Evolutionary conservation across 495 filamentous ascomycete genomes (phyloP), one percentile per base, ranked within the genome.

Genomic region (Xeromyces bisporus): DNA sequence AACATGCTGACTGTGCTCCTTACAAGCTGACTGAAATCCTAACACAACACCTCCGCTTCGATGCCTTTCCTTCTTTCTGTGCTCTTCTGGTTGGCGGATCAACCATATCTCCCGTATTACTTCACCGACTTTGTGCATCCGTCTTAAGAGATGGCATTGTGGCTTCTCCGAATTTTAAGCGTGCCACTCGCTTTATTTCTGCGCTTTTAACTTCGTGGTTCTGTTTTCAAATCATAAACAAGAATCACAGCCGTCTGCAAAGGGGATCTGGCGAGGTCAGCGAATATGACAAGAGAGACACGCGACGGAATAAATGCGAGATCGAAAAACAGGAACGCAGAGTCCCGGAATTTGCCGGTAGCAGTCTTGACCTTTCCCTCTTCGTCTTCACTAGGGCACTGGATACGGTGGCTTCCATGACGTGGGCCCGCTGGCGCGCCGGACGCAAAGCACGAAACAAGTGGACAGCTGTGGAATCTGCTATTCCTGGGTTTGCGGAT

Each of bases 341-440:
- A 32, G 35, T 29, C 16, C 40, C 37, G 28, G 47, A 53, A 6
- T 55, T 73, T 33, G 80, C 73, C 3, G 86, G 86, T 31, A 72
- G 73, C 33, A 91, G 84, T 7, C 64, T 94, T 44, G 84, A 93
- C 51, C 66, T 93, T 17, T 89, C 86, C 1, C 58, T 93, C 20
- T 87, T 89, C 46, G 69, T 77, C n/a, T 53, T 70, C 26, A 71
- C 72, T 6, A 68, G 82, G 40, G 85, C 86, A 25, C 46, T 80
- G 12, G 82, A 92, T 48, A 70, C 79, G 18, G 35, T 84, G 6
- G 51, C 77, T 31, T 75, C 69, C 28, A 64, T 74, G 33, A 46
- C 72, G 12, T 92, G 80, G 81, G 53, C 60, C 14, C 62, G 51
- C 24, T 56, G 52, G 47, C 38, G 34, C 16, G 42, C 36, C 14